Percentiles rank a stretch among this genome's conserved stretches.
phyloP scores from a whole-genome alignment of 2,329 filamentous ascomycete species.

The Colletotrichum chrysophilum region DNA sequence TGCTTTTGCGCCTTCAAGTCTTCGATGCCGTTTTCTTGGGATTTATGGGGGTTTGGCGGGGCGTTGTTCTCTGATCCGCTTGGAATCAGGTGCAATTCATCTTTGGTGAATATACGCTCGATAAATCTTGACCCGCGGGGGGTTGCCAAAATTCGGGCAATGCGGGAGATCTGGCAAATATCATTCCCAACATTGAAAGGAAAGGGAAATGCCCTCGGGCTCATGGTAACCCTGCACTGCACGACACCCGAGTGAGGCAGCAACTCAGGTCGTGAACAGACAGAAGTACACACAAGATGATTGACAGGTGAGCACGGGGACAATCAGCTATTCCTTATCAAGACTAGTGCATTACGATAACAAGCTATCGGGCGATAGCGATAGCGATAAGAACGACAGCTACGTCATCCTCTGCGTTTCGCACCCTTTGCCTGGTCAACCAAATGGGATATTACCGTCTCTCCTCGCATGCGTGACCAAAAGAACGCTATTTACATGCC shows the following conservation, averaged over 20 bases:
- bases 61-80: slow-evolving; percentile 17
- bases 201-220: slow-evolving; percentile 59
- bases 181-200: slow-evolving; percentile 77
- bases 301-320: background rate
- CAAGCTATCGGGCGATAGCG: background rate
- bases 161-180: slow-evolving; percentile 73
- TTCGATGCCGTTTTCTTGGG: background rate
- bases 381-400: slow-evolving; percentile 9
- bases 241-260: background rate
- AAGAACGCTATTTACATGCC: slow-evolving; percentile 13
- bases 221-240: background rate
- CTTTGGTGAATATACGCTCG: slow-evolving; percentile 48
- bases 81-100: slow-evolving; percentile 36
- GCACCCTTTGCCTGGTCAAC: background rate
- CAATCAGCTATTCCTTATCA: background rate
- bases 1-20: slow-evolving; percentile 20
- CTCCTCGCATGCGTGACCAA: background rate
- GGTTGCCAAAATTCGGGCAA: slow-evolving; percentile 61
- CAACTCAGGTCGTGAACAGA: background rate
- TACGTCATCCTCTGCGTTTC: slow-evolving; percentile 8
- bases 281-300: background rate
- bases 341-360: slow-evolving; percentile 5
- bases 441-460: background rate
- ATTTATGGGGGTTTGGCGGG: background rate
- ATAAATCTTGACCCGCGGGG: slow-evolving; percentile 50